Evolutionary conservation across 768 basidiomycete genomes (phyloP), one percentile per base, ranked within the genome.

Genomic region (Trametes gibbosa): DNA sequence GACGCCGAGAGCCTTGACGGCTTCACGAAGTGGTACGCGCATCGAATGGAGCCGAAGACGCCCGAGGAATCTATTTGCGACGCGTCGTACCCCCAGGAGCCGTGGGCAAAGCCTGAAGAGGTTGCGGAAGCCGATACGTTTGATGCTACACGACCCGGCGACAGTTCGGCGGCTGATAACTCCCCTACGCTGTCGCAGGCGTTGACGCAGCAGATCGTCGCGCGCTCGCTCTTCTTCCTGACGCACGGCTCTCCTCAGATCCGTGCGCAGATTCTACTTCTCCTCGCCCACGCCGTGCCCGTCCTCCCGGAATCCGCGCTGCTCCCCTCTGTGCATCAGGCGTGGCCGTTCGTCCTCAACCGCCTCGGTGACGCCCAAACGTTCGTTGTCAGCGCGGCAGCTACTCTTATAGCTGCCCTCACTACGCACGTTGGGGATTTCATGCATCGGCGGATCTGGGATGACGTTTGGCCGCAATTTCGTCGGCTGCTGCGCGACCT

Each of bases 321-420:
- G 17, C 81, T 98, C 40, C 90, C 94, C 2, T 81, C 89, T 5
- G 82, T 98, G 35, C 91, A 98, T 72, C 81, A 82, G 21, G 89
- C 91, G 1, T 99, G 97, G 97, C 92, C 93, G n/a, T 92, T 88
- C 71, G 84, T 99, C 64, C 74, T 98, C 55, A 93, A 93, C 65
- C 82, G 96, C 8, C 77, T 98, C 13, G 69, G 72, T 14, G 92
- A 94, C 66, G 43, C 77, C 0, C 89, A 95, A 68, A 75, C 85
- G 0, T 95, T 85, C 65, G 93, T 98, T 27, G 83, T 94, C 61
- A 82, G 82, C 53, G 88, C 89, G 23, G 87, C 92, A 0, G 86
- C 89, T 1, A 74, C 73, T 3, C 75, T 97, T 43, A 75, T 98
- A n/a, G 89, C 90, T 63, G 74, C 82, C 0, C 77, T 99, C 39